These are phyloP conservation scores for Geotrichum aggregatum DNA, from an alignment of 1,139 yeast genomes.

Conservation along the genomic window DNA sequence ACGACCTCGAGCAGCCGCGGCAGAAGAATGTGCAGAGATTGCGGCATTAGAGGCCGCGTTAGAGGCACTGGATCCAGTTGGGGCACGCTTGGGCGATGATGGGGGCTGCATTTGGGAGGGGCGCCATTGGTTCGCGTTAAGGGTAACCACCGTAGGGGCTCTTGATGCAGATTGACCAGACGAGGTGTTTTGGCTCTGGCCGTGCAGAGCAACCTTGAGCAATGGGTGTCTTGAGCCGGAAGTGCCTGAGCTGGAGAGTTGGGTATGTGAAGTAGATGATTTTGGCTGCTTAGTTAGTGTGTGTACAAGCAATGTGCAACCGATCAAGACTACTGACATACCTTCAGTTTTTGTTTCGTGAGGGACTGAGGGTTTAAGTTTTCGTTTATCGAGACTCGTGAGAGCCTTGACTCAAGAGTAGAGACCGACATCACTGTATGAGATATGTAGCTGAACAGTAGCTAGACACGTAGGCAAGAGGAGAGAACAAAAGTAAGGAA, in stretches of 20 bases:
- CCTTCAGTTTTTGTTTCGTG: constrained; percentile 19
- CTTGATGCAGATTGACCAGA: constrained; percentile 7
- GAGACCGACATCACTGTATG: constrained; percentile 23
- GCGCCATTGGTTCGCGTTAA: constrained; percentile 30
- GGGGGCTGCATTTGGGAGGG: constrained; percentile 29
- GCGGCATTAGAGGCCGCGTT: constrained; percentile 16
- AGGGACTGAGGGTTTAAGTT: constrained; percentile 25
- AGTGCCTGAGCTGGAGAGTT: constrained; percentile 9
- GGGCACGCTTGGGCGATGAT: constrained; percentile 24
- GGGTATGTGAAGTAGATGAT: neutral
- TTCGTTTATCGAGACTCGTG: constrained; percentile 31
- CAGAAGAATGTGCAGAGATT: constrained; percentile 8
- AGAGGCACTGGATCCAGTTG: constrained; percentile 15
- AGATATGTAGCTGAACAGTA: neutral
- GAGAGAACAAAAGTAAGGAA: neutral
- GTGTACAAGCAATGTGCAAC: too few species aligned
- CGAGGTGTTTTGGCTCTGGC: constrained; percentile 29
- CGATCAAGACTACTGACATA: too few species aligned
- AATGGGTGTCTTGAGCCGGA: constrained; percentile 28
- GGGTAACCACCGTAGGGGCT: constrained; percentile 23
- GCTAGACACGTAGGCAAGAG: neutral
- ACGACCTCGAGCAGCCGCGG: constrained; percentile 3
- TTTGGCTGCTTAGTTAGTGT: neutral
- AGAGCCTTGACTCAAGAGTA: constrained; percentile 28
- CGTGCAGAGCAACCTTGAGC: constrained; percentile 33